Evolutionary conservation across 2,329 filamentous ascomycete species (phyloP).

Genomic region (Fusarium succisae): DNA sequence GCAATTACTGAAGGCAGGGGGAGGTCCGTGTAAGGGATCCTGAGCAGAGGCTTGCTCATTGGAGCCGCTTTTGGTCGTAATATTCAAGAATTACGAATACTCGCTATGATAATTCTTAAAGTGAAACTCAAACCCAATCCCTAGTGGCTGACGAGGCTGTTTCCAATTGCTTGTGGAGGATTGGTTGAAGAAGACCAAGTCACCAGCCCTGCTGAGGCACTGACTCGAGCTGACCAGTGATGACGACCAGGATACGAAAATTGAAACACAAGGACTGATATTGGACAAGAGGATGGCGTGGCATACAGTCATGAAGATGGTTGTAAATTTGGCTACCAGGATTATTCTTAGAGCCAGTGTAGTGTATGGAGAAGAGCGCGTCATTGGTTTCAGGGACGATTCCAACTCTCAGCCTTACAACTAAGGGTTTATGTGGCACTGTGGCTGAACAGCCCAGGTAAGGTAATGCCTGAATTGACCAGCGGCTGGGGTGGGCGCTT

Average conservation of each 20-base stretch:
- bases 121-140: neutral
- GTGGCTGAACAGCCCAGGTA: neutral
- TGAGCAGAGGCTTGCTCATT: conserved; percentile 79
- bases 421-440: neutral
- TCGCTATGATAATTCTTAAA: neutral
- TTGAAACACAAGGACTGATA: neutral
- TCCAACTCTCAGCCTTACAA: conserved; percentile 29
- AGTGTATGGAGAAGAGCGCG: conserved; percentile 26
- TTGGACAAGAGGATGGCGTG: conserved; percentile 4
- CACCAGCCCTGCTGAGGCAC: neutral
- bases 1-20: conserved; percentile 79
- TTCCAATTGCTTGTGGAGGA: conserved; percentile 34
- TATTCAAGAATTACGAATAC: neutral
- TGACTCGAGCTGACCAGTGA: neutral
- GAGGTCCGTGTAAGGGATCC: conserved; percentile 90
- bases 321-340: conserved; percentile 9
- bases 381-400: conserved; percentile 34
- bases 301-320: neutral
- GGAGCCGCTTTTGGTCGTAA: conserved; percentile 5
- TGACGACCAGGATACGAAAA: neutral
- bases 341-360: neutral
- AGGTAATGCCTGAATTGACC: neutral
- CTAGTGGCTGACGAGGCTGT: conserved; percentile 13
- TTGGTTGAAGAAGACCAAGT: conserved; percentile 7
- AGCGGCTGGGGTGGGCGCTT: neutral